Evolutionary conservation across 2,329 filamentous ascomycete species (phyloP), one percentile per base, ranked within the genome.

Genomic region (Aspergillus sp.): DNA sequence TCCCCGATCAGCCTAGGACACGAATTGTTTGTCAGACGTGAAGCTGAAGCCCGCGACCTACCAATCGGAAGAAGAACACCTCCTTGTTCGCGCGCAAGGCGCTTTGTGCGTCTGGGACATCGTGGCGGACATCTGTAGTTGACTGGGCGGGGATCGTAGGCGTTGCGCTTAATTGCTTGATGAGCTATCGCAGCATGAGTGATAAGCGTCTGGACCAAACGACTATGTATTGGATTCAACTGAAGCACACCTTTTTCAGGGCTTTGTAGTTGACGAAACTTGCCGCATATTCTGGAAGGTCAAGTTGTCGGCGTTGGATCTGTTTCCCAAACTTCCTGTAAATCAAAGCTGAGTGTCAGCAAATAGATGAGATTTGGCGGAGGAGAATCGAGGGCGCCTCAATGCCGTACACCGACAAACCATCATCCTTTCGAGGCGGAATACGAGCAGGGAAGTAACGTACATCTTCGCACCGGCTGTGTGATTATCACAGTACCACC

Each of bases 201-300:
- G n/a, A 23, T 9, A 13, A 45, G 27, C 10, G 19, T 6, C 17
- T 7, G 19, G 25, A 30, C 25, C 4, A 19, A n/a, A 33, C 23
- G 17, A 17, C 13, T 35, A 6, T 17, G 37, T 5, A 39, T 15
- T 15, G 17, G 37, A 39, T 10, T 30, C n/a, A 10, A 25, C 15
- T 13, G 19, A 46, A 45, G 39, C 55, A 5, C 46, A 95, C 93
- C 88, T 97, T 97, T 74, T 98, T 98, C 60, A 98, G 78, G 51
- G 90, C 90, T 75, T 98, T 98, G 78, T 98, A 98, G 74, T 98
- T 96, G 61, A 97, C 90, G 68, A 98, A 98, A 73, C 90, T 96
- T 56, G 91, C 90, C 53, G 93, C 91, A 85, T 98, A 98, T 80
- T 98, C 93, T 51, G 93, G 93, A 51, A 98, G 90, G 70, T 98